Percentiles rank a stretch among this genome's conserved stretches.
phyloP scores from a whole-genome alignment of 495 filamentous ascomycete species.

The Aspergillus ostianus region DNA sequence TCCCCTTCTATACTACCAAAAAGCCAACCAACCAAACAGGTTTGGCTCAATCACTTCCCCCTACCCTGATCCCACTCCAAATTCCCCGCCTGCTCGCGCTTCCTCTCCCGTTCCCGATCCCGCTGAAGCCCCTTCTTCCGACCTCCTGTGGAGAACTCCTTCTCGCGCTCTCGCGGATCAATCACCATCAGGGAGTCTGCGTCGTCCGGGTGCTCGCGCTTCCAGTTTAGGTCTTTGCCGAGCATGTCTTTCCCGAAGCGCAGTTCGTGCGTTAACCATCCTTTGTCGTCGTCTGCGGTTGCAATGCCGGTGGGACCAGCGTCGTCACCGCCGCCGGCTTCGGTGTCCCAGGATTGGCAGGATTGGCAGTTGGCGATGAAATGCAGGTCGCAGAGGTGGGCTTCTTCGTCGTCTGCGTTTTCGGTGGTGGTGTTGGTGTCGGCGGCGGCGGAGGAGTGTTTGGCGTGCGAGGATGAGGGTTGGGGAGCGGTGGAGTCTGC shows the following conservation, averaged over 20 bases:
- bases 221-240: slow-evolving; percentile 89
- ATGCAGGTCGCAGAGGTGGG: slow-evolving; percentile 78
- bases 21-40: no score
- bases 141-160: slow-evolving; percentile 49
- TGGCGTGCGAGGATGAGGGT: neutral
- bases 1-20: no score
- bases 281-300: slow-evolving; percentile 58
- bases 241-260: slow-evolving; percentile 85
- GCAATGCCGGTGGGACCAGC: slow-evolving; percentile 36
- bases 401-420: slow-evolving; percentile 59
- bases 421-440: slow-evolving; percentile 2
- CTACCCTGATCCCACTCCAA: neutral
- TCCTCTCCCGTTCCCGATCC: slow-evolving; percentile 43
- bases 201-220: slow-evolving; percentile 81
- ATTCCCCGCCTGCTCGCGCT: neutral
- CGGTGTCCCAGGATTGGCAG: slow-evolving; percentile 68
- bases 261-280: slow-evolving; percentile 69
- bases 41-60: neutral
- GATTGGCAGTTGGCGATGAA: slow-evolving; percentile 93
- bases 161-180: slow-evolving; percentile 84
- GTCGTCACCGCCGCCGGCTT: slow-evolving; percentile 16
- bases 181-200: slow-evolving; percentile 91
- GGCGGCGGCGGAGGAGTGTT: slow-evolving; percentile 7
- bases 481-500: slow-evolving; percentile 38
- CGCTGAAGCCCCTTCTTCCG: slow-evolving; percentile 41